Conservation (phyloP, 768 basidiomycete species). For the Lactifluus rugatus region DNA sequence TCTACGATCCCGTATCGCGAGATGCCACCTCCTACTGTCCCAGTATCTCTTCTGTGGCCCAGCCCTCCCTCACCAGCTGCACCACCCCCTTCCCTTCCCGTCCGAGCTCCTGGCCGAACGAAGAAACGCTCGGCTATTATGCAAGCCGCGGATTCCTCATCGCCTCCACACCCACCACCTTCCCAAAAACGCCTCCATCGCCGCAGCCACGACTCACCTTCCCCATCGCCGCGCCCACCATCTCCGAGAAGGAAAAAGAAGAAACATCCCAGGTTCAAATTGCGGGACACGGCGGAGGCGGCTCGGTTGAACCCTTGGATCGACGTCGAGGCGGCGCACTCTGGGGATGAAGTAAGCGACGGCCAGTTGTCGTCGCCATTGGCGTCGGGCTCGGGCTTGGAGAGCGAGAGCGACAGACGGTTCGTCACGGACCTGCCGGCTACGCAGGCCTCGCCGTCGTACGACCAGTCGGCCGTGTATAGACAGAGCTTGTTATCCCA, state of each 20-base stretch:
- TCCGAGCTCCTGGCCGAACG: conserved; percentile 31
- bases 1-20: neutral
- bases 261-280: conserved; percentile 23
- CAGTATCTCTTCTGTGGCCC: conserved; percentile 26
- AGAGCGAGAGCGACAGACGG: conserved; percentile 51
- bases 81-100: conserved; percentile 37
- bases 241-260: conserved; percentile 14
- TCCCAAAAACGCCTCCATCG: conserved; percentile 25
- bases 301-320: conserved; percentile 39
- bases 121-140: conserved; percentile 22
- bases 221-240: conserved; percentile 5
- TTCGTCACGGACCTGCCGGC: conserved; percentile 56
- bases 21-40: conserved; percentile 29
- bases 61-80: conserved; percentile 16
- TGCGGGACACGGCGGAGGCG: conserved; percentile 26
- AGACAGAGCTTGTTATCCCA: conserved; percentile 68
- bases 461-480: conserved; percentile 65
- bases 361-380: conserved; percentile 51
- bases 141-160: conserved; percentile 24
- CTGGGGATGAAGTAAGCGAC: conserved; percentile 63
- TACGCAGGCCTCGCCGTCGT: conserved; percentile 62
- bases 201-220: neutral
- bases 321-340: conserved; percentile 66
- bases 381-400: conserved; percentile 29
- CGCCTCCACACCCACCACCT: conserved; percentile 28